phyloP scores from a whole-genome alignment of 371 early-diverging fungal genomes.

The Saksenaea oblongispora region DNA sequence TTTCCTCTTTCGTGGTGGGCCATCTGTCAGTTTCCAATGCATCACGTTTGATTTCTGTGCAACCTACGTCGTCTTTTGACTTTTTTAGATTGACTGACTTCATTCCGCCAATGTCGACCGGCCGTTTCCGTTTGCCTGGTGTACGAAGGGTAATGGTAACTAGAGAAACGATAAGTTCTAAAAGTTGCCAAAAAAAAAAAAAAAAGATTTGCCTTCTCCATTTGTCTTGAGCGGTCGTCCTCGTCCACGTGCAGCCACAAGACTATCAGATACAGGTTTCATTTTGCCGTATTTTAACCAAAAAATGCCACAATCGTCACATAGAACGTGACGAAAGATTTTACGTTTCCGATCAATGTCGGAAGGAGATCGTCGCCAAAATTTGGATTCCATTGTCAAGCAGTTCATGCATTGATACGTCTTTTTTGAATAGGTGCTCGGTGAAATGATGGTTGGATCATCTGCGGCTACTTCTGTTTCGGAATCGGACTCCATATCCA shows the following conservation, averaged over 20 bases:
- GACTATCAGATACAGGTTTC: constrained; percentile 28
- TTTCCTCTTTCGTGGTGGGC: not conserved
- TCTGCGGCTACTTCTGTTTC: constrained; percentile 31
- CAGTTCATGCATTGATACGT: constrained; percentile 63
- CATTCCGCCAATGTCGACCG: not conserved
- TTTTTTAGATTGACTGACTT: not conserved
- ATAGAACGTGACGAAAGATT: constrained; percentile 56
- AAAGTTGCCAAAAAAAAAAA: not conserved
- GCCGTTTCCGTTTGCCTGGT: constrained; percentile 18
- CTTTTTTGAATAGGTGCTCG: constrained; percentile 12
- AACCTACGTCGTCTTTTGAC: constrained; percentile 10
- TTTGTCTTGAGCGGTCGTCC: constrained; percentile 4
- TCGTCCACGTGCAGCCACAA: constrained; percentile 7
- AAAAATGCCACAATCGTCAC: constrained; percentile 70
- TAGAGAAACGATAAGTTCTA: not conserved
- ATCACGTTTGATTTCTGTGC: not conserved
- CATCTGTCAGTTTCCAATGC: not conserved
- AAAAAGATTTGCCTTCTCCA: not conserved
- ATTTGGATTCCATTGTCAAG: constrained; percentile 43
- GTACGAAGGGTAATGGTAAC: not conserved
- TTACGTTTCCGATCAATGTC: constrained; percentile 54
- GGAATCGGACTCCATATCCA: constrained; percentile 5
- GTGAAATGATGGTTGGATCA: constrained; percentile 40
- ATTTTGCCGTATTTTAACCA: constrained; percentile 76
- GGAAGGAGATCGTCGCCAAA: constrained; percentile 57